Base-by-base conservation (phyloP, 306 rosid genomes). In the Dalbergia oliveri region DNA sequence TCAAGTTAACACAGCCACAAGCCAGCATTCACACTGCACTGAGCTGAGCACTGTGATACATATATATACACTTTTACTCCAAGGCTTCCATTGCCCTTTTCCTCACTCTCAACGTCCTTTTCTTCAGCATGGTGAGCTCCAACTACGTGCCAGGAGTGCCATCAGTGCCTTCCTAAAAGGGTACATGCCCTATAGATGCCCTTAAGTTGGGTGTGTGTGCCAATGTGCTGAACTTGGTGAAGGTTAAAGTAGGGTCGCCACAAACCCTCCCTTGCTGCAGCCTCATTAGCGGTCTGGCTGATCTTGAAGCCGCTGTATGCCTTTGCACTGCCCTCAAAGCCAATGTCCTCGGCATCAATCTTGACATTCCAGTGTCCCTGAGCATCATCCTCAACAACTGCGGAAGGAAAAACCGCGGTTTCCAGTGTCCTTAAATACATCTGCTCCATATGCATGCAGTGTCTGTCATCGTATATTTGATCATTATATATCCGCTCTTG, bases 351-450 rank as follows among this genome's bases (percentile, higher is more conserved):
- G 93, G 93, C 63, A 84, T 81, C 77, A 80, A 82, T 53, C 86
- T 91, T 61, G 19, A 91, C 56, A 34, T 87, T 37, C 91, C 91
- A 0, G 0, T 87, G 56, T 69, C 93, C 9, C 68, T 91, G 70
- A 80, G 82, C 65, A 11, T 84, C 18, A 86, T 91, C 41, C 84
- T 91, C 73, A 87, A 89, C 77, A 75, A 87, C 58, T 91, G 96
- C 62, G 93, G 95, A 78, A 69, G 1, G 79, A 18, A 62, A 34
- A 11, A 56, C 51, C 6, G 59, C 26, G 75, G n/a, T 43, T 86
- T 73, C 72, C 69, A 69, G 5, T 86, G 88, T 19, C 1, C 61
- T 78, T 82, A 63, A 44, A 34, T 73, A 10, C 14, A 47, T 37
- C 41, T 37, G 41, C 41, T 37, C 41, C 41, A 26, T 26, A 9